phyloP scores from a whole-genome alignment of 2,329 filamentous ascomycete species.

The Nakataea oryzae region DNA sequence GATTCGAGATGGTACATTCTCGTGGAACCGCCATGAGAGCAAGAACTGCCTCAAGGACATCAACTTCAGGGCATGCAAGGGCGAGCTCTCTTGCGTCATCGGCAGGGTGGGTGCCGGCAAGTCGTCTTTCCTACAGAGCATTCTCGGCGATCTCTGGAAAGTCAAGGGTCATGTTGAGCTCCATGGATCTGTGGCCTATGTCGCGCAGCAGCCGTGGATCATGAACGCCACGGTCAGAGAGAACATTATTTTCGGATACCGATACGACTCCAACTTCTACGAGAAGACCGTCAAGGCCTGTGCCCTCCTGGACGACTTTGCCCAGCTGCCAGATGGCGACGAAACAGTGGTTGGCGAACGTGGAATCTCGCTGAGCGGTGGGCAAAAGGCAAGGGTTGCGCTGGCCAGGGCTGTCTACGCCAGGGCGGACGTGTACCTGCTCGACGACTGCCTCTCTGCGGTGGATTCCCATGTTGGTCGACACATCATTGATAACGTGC shows the following conservation, averaged over 20 bases:
- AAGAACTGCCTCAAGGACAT: conserved; percentile 69
- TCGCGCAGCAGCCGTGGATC: conserved; percentile 88
- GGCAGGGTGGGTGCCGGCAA: conserved; percentile 93
- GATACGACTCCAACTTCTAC: conserved; percentile 89
- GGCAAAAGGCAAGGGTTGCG: conserved; percentile 89
- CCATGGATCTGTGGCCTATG: conserved; percentile 77
- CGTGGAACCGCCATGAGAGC: conserved; percentile 79
- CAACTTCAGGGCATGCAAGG: conserved; percentile 81
- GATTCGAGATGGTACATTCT: conserved; percentile 79
- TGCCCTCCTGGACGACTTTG: conserved; percentile 82
- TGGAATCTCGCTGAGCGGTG: conserved; percentile 89
- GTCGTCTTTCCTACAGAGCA: conserved; percentile 78
- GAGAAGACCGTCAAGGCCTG: conserved; percentile 87
- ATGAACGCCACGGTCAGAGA: conserved; percentile 97
- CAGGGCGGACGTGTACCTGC: conserved; percentile 86
- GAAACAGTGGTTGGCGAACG: conserved; percentile 94
- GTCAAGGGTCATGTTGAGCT: conserved; percentile 73
- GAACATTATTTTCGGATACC: conserved; percentile 93
- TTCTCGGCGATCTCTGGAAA: conserved; percentile 91
- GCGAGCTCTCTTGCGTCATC: conserved; percentile 85
- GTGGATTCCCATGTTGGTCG: conserved; percentile 97
- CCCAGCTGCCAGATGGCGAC: conserved; percentile 86
- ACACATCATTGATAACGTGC: conserved; percentile 88
- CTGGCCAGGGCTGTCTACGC: conserved; percentile 92
- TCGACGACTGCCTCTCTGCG: conserved; percentile 90